Evolutionary conservation across 78 protist species (phyloP), one percentile per base, ranked within the genome.

Genomic region (Dictyostelium capitatum): DNA sequence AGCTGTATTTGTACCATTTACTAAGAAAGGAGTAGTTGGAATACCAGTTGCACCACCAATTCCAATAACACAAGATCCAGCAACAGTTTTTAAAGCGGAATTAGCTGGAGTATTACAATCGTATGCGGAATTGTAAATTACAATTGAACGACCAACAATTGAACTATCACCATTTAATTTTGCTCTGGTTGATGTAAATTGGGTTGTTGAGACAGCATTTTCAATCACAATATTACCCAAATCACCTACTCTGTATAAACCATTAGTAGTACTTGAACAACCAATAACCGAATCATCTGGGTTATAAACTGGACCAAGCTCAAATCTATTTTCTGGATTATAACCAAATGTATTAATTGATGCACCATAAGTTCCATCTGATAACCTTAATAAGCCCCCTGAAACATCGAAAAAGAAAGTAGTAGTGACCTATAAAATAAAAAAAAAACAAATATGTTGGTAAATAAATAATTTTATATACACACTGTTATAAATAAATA

Each of bases 71-170:
- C 75, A 67, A 28, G 43, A 14, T 6, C 47, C 75, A 1, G 15
- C 25, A 5, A 67, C 48, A 0, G 47, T 67, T 32, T 15, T 4
- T 32, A 67, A 11, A 3, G 32, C 19, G 12, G 12, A 0, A 7
- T 15, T 19, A 9, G 0, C 12, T 23, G 20, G n/a, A 57, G 9
- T 5, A 7, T 1, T 1, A 23, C 70, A 62, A 11, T 14, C 1
- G 23, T 62, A 62, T 11, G 2, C 3, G 19, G 23, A 47, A 15
- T 67, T 0, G 75, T 28, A 67, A 32, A 67, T 32, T 25, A 32
- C 75, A 67, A 67, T 32, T 1, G 75, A 67, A 30, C 75, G 28
- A 9, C 75, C 75, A 67, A 67, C 32, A 19, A 67, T 67, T 32
- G 75, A 67, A 32, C 0, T 4, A 14, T 51, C 56, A 12, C 56